Conservation (phyloP, 768 basidiomycete species). For the Lentinula sp. region DNA sequence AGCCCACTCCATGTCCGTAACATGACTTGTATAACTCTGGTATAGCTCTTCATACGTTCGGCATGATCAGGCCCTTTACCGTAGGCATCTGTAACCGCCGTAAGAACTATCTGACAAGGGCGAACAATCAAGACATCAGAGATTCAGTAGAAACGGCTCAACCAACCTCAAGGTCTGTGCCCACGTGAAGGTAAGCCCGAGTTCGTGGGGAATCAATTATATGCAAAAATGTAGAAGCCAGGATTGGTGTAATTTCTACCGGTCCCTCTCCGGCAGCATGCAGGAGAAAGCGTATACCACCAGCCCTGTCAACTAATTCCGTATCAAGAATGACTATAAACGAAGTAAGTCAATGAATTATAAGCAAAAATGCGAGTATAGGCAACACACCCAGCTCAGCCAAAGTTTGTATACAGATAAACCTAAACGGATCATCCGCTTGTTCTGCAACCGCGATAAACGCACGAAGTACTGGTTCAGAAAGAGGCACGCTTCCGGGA, state of each 20-base stretch:
- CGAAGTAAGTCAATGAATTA: background rate
- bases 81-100: conserved; percentile 89
- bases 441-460: conserved; percentile 93
- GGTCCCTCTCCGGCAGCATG: conserved; percentile 91
- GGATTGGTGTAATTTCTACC: conserved; percentile 67
- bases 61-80: conserved; percentile 75
- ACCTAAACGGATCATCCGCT: conserved; percentile 81
- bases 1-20: conserved; percentile 91
- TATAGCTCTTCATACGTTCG: conserved; percentile 73
- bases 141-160: background rate
- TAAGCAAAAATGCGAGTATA: background rate
- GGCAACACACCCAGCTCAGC: conserved; percentile 75
- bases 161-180: conserved; percentile 83
- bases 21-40: conserved; percentile 76
- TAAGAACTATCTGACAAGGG: conserved; percentile 63
- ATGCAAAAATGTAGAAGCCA: conserved; percentile 76
- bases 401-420: conserved; percentile 79
- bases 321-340: conserved; percentile 80
- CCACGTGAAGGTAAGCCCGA: conserved; percentile 69
- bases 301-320: conserved; percentile 71
- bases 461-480: conserved; percentile 77
- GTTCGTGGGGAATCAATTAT: conserved; percentile 84
- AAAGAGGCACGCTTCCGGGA: conserved; percentile 50
- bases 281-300: conserved; percentile 80
- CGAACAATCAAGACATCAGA: background rate